Evolutionary conservation across 192 early-diverging fungal species (phyloP).

Genomic region (Backusella sp.): DNA sequence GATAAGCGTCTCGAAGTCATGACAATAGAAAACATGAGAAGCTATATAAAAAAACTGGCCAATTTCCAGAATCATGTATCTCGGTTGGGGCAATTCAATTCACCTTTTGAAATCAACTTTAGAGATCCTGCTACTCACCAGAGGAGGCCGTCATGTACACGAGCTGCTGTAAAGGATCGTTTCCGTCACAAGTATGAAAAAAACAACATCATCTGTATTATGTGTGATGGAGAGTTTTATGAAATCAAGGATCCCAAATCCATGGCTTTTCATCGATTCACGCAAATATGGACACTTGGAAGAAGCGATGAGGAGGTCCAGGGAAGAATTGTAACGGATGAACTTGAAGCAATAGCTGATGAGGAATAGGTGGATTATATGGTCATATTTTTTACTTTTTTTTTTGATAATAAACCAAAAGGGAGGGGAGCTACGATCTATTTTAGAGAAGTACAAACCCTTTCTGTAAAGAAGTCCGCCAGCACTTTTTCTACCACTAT

Average conservation of each 20-base stretch:
- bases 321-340: constrained; percentile 28
- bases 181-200: constrained; percentile 18
- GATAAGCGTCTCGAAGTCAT: constrained; percentile 69
- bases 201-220: constrained; percentile 57
- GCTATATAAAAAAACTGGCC: constrained; percentile 64
- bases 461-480: not conserved
- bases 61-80: constrained; percentile 49
- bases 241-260: constrained; percentile 59
- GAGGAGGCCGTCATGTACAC: constrained; percentile 14
- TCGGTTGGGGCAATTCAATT: constrained; percentile 66
- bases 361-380: not conserved
- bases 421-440: too few relatives aligned
- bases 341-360: constrained; percentile 6
- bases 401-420: not conserved
- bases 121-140: constrained; percentile 25
- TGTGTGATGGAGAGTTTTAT: constrained; percentile 82
- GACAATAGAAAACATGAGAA: constrained; percentile 55
- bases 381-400: too few relatives aligned
- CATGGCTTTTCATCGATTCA: constrained; percentile 62
- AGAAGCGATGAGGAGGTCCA: constrained; percentile 15
- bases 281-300: constrained; percentile 67
- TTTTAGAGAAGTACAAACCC: not conserved
- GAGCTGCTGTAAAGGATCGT: constrained; percentile 22
- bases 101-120: constrained; percentile 57
- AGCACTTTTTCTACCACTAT: not conserved